Conservation (phyloP, 1,139 yeast species). For the Kurtzmaniella quercitrusa region DNA sequence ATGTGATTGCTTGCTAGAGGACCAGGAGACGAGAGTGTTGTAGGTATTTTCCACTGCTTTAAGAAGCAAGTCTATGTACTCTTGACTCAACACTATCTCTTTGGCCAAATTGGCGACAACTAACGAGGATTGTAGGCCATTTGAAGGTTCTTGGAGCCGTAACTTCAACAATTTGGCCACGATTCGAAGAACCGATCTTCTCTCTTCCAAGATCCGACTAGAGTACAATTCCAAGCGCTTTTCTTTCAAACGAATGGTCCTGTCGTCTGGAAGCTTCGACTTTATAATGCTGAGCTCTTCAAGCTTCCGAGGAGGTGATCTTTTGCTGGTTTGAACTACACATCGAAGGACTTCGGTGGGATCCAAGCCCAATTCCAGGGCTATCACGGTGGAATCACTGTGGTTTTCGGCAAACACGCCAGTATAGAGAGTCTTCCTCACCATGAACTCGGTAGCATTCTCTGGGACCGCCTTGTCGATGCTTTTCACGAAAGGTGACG, state of each 20-base stretch:
- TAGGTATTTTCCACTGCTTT: conserved; percentile 8
- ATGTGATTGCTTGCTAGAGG: conserved; percentile 6
- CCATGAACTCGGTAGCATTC: conserved; percentile 24
- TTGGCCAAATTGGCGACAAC: conserved; percentile 37
- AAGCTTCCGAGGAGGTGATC: conserved; percentile 27
- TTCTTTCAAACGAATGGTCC: conserved; percentile 26
- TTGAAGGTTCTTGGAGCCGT: conserved; percentile 21
- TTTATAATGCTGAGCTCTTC: conserved; percentile 20
- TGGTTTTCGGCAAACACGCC: conserved; percentile 27
- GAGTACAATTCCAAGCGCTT: conserved; percentile 28
- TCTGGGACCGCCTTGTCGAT: conserved; percentile 7
- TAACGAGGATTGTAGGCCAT: conserved; percentile 18
- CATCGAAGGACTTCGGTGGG: conserved; percentile 43
- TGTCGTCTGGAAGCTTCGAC: conserved; percentile 34
- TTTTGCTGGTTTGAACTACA: conserved; percentile 34
- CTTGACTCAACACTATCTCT: conserved; percentile 27
- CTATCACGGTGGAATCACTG: conserved; percentile 37
- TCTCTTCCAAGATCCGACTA: conserved; percentile 39
- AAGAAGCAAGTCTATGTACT: conserved; percentile 25
- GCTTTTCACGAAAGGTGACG: conserved; percentile 29
- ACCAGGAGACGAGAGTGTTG: conserved; percentile 5
- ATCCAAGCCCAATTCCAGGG: conserved; percentile 30
- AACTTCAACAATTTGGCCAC: conserved; percentile 33
- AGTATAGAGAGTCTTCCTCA: conserved; percentile 39
- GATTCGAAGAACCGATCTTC: conserved; percentile 41